phyloP scores from a whole-genome alignment of 1,139 yeast species.

The Yamadazyma aaseri region DNA sequence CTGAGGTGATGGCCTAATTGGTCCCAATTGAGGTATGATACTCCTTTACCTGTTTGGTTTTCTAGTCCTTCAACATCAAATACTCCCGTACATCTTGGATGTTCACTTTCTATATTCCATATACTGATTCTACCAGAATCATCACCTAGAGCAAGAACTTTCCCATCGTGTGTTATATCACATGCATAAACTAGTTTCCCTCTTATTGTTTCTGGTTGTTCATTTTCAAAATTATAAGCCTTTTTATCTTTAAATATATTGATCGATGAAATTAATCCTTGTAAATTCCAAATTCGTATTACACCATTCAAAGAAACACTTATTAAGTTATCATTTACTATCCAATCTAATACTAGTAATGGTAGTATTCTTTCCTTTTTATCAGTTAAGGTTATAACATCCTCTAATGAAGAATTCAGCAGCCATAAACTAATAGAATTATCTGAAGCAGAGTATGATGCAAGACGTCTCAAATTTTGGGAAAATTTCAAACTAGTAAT shows the following conservation, averaged over 20 bases:
- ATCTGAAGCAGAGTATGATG: conserved; percentile 74
- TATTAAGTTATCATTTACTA: conserved; percentile 26
- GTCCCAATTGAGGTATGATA: conserved; percentile 48
- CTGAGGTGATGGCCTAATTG: conserved; percentile 29
- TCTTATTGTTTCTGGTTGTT: too few relatives aligned
- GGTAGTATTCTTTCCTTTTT: conserved; percentile 42
- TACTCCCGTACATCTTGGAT: conserved; percentile 6
- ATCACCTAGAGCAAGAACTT: conserved; percentile 60
- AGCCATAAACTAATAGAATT: conserved; percentile 68
- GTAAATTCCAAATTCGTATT: conserved; percentile 65
- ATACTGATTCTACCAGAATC: conserved; percentile 55
- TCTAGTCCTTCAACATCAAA: conserved; percentile 7
- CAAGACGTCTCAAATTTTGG: conserved; percentile 49
- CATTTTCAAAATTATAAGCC: conserved; percentile 5
- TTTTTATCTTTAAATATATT: conserved; percentile 11
- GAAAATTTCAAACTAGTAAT: conserved; percentile 59
- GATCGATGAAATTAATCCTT: conserved; percentile 12
- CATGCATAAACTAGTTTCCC: conserved; percentile 43
- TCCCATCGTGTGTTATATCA: conserved; percentile 48
- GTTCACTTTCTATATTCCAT: conserved; percentile 40
- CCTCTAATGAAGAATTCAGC: conserved; percentile 55
- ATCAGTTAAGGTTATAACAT: conserved; percentile 29
- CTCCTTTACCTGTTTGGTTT: conserved; percentile 24
- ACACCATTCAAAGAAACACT: conserved; percentile 68
- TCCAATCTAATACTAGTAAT: conserved; percentile 55